Base-by-base conservation (phyloP, 2,329 filamentous ascomycete genomes). In the Zasmidium cellare region DNA sequence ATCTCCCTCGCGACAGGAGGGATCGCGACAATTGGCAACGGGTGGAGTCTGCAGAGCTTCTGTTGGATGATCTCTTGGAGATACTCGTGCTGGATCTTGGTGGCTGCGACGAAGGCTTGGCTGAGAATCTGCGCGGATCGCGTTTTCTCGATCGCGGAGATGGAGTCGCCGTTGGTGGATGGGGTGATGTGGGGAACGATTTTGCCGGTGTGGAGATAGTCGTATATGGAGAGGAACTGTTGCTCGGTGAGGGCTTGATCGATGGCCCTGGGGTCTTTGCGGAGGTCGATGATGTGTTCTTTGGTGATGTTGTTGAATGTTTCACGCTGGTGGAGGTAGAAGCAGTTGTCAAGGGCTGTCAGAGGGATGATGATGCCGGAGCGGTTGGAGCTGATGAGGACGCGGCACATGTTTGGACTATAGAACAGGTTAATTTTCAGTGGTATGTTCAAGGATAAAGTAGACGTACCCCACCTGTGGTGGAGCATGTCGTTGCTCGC, bases 1-100 rank as follows among this genome's bases (percentile, higher is more conserved):
- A 49, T 12, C 3, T 11, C n/a, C 20, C 5, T 49, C 7, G 59
- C 58, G 0, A 68, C 35, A 9, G 53, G 46, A 2, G 65, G 46
- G n/a, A 66, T 41, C 7, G 28, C n/a, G 11, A 59, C 11, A 3
- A 55, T 35, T 1, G 53, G 19, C 5, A 63, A 53, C 12, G 64
- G 64, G 47, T 56, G 55, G 0, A 65, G 47, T 1, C 50, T 56
- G 9, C 41, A 25, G 3, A 68, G 50, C 35, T 68, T 65, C 14
- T 65, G 25, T 22, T 57, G 20, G n/a, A 60, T 57, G 3, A 62
- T 31, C 9, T 48, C 20, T 31, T 68, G 64, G n/a, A 68, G 51
- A 0, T 16, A 11, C 16, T 47, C 57, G 35, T 63, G 53, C 35
- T 61, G 49, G 19, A 68, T 46, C 24, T 65, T 64, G 28, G 51